phyloP scores from a whole-genome alignment of 2,329 filamentous ascomycete genomes.

The Eutypa lata region DNA sequence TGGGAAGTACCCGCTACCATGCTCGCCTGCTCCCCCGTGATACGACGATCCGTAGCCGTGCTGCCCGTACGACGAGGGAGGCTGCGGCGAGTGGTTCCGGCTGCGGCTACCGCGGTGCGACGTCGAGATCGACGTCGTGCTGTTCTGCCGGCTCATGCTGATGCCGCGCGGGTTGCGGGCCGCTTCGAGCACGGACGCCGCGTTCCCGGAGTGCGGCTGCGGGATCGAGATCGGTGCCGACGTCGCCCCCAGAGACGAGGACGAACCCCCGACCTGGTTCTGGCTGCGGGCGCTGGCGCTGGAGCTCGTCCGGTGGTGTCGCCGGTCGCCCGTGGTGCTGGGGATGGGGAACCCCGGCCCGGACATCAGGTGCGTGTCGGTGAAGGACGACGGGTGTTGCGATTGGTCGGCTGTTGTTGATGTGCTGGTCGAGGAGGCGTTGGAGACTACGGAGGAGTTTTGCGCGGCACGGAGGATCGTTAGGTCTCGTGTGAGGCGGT shows the following conservation, averaged over 20 bases:
- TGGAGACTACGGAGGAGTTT: conserved; percentile 64
- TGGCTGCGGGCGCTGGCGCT: conserved; percentile 50
- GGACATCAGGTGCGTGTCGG: conserved; percentile 52
- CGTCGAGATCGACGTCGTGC: conserved; percentile 39
- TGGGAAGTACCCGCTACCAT: background rate
- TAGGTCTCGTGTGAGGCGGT: conserved; percentile 87
- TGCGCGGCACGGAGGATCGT: conserved; percentile 72
- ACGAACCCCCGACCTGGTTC: conserved; percentile 40
- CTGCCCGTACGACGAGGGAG: conserved; percentile 3
- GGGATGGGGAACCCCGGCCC: conserved; percentile 58
- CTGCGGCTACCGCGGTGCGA: conserved; percentile 46
- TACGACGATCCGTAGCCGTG: background rate
- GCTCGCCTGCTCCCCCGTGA: conserved; percentile 21
- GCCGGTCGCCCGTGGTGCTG: conserved; percentile 41
- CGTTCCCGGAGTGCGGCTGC: conserved; percentile 29
- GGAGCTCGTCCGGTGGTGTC: conserved; percentile 58
- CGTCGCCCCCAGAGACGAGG: conserved; percentile 21
- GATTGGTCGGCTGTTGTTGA: conserved; percentile 48
- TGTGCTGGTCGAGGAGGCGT: conserved; percentile 58
- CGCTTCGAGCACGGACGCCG: conserved; percentile 42
- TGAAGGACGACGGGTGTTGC: conserved; percentile 30
- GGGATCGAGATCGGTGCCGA: conserved; percentile 28
- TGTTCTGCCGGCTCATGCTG: conserved; percentile 48
- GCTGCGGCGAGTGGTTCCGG: conserved; percentile 32
- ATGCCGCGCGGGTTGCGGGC: conserved; percentile 43